Percentiles rank a stretch among this genome's conserved stretches.
Conservation (phyloP, 495 filamentous ascomycete species). For the Cetradonia linearis region DNA sequence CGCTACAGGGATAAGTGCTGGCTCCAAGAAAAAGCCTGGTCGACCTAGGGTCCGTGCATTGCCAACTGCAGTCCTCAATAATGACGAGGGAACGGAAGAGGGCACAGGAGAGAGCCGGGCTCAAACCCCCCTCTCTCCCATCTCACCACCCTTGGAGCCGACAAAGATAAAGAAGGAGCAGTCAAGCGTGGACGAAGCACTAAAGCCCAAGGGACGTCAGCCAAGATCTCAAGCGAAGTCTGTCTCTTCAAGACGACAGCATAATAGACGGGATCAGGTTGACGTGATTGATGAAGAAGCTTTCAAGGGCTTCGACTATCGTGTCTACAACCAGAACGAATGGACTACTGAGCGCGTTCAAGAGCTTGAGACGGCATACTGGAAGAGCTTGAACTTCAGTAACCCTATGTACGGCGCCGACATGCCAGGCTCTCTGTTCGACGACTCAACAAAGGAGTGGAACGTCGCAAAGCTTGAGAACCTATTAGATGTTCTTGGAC, state of each 20-base stretch:
- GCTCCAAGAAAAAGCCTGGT: constrained; percentile 38
- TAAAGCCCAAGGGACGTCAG: constrained; percentile 44
- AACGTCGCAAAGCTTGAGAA: constrained; percentile 92
- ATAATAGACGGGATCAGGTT: constrained; percentile 62
- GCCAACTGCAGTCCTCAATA: constrained; percentile 15
- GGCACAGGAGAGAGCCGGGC: constrained; percentile 32
- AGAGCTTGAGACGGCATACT: constrained; percentile 87
- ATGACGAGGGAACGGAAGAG: constrained; percentile 32
- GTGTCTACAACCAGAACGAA: constrained; percentile 67
- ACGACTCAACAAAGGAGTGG: constrained; percentile 75
- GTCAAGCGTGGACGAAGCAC: constrained; percentile 42
- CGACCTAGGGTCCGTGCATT: constrained; percentile 24
- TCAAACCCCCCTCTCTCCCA: constrained; percentile 44
- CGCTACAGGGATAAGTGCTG: constrained; percentile 26
- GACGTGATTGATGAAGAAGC: constrained; percentile 72
- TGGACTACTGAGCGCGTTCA: constrained; percentile 85
- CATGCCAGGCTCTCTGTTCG: constrained; percentile 92
- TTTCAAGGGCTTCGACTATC: constrained; percentile 84
- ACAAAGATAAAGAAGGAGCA: constrained; percentile 40
- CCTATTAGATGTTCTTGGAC: constrained; percentile 84
- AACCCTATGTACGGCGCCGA: constrained; percentile 93
- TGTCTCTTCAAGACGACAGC: constrained; percentile 61
- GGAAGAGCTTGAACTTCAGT: constrained; percentile 91
- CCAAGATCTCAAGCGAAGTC: constrained; percentile 39
- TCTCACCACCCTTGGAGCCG: constrained; percentile 41